phyloP scores from a whole-genome alignment of 331 rosid species.

The Quercus lobata region DNA sequence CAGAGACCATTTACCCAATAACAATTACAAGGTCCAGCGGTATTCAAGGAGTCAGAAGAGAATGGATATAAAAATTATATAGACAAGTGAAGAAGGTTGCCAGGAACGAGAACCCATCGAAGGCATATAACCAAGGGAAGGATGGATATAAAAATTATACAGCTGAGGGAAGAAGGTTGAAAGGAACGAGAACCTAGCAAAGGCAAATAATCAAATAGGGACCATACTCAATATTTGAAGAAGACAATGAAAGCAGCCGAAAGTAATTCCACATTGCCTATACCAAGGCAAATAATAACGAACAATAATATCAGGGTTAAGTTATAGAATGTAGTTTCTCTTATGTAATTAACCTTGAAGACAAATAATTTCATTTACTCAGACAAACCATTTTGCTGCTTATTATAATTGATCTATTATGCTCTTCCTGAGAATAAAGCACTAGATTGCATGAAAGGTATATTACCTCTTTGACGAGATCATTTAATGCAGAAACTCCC shows the following conservation, averaged over 20 bases:
- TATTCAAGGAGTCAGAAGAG: slow-evolving; percentile 14
- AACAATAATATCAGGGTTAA: neutral
- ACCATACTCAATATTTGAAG: neutral
- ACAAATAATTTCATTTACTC: neutral
- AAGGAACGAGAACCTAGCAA: neutral
- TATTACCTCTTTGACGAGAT: slow-evolving; percentile 77
- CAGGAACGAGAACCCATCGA: neutral
- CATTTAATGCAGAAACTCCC: slow-evolving; percentile 70
- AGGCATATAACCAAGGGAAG: too few species aligned
- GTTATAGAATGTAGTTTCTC: neutral
- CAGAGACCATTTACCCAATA: slow-evolving; percentile 16
- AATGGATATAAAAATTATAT: neutral
- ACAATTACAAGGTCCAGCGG: neutral
- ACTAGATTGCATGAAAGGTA: neutral
- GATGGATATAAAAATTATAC: too few species aligned
- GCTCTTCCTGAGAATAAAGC: slow-evolving; percentile 11
- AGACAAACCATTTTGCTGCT: neutral
- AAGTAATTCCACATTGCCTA: neutral
- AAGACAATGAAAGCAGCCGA: neutral
- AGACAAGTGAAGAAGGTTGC: neutral
- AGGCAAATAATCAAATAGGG: neutral
- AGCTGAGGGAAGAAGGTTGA: too few species aligned
- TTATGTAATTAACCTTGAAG: neutral
- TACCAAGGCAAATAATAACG: neutral
- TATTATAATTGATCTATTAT: neutral